phyloP scores from a whole-genome alignment of 305 asterid genomes.

The Fraxinus platypoda region DNA sequence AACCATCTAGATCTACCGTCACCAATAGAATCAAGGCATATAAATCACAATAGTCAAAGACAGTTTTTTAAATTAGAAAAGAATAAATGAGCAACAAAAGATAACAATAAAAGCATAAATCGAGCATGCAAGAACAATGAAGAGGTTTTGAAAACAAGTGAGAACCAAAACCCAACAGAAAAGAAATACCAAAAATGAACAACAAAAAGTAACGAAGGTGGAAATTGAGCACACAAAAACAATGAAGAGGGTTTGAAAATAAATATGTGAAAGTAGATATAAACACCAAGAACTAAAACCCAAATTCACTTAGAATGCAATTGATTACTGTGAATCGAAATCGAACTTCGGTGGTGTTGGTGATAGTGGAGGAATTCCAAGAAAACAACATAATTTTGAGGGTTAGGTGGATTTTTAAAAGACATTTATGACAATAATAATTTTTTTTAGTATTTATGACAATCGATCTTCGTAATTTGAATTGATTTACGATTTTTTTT shows the following conservation, averaged over 20 bases:
- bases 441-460: neutral
- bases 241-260: neutral
- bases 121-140: neutral
- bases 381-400: neutral
- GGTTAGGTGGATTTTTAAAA: neutral
- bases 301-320: neutral
- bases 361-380: neutral
- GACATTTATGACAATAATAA: too few species aligned
- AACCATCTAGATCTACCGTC: neutral
- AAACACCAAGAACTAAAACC: neutral
- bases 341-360: neutral
- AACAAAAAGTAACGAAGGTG: neutral
- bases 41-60: neutral
- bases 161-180: neutral
- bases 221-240: neutral
- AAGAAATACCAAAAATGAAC: neutral
- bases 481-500: neutral
- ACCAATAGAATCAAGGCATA: neutral
- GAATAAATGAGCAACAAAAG: neutral
- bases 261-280: neutral
- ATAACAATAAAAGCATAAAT: neutral
- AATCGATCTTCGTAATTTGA: neutral
- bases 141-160: neutral
- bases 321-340: too few species aligned
- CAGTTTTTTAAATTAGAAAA: too few species aligned